Evolutionary conservation across 192 early-diverging fungal genomes (phyloP), one percentile per base, ranked within the genome.

Genomic region (Diversispora epigaea): DNA sequence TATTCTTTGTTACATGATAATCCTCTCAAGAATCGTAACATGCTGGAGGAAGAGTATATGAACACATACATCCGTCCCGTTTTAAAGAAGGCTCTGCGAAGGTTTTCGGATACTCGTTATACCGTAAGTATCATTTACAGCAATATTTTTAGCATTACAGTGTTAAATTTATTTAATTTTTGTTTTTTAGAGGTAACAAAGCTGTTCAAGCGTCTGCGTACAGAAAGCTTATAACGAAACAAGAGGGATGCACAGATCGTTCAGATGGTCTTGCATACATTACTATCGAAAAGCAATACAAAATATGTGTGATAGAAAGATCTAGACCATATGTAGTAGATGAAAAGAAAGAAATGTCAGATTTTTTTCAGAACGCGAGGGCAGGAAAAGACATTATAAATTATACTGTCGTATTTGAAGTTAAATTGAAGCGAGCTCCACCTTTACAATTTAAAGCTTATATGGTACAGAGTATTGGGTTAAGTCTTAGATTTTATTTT

Each of bases 381-480:
- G 73, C 61, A 4, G 73, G 60, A 54, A 74, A 74, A 74, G 73
- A 74, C 43, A 64, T 74, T 14, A 74, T 74, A 39, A 74, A 74
- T 15, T 74, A 58, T 14, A 57, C 25, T 64, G 56, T 74, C 17
- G 47, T 74, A 40, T 47, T 60, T 14, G 61, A 74, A 74, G 72
- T 74, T 1, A 74, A 74, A 15, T n/a, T 60, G 61, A 74, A 74
- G 52, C 32, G 60, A 45, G 72, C 72, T 22, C 46, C 22, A 12
- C 72, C 60, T 12, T 6, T 44, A 21, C 22, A 58, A 46, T 73
- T 73, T 32, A 46, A 40, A 15, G 15, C 25, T 0, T 74, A 47
- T 52, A 74, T 74, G 60, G 61, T 74, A 8, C 72, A 74, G 14
- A 74, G 72, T 47, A 47, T 74, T 25, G 47, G 45, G 12, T 21